Conservation (phyloP, 1,139 yeast genomes). For the Petasospora fabianii region DNA sequence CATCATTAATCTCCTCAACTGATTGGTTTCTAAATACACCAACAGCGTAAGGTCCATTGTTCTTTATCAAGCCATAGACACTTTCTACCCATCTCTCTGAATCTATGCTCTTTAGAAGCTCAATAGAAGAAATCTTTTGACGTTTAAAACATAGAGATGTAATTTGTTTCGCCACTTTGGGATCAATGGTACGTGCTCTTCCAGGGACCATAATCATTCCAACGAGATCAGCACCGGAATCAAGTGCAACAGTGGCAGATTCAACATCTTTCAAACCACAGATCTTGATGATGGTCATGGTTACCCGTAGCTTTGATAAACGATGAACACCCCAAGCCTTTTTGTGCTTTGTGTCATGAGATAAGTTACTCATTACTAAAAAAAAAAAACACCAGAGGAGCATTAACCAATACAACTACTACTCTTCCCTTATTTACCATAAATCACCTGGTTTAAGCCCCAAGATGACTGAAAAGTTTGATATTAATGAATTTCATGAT, state of each 20-base stretch:
- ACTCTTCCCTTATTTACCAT: too few species aligned
- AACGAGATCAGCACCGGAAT: slow-evolving; percentile 66
- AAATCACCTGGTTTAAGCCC: too few species aligned
- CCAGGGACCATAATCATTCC: slow-evolving; percentile 89
- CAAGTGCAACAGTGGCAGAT: slow-evolving; percentile 68
- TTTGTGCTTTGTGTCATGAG: too few species aligned
- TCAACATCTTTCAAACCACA: slow-evolving; percentile 74
- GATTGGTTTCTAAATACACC: slow-evolving; percentile 91
- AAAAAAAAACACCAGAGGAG: too few species aligned
- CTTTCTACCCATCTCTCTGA: slow-evolving; percentile 11
- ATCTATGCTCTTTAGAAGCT: slow-evolving; percentile 7
- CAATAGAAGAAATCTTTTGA: slow-evolving; percentile 12
- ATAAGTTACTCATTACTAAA: too few species aligned
- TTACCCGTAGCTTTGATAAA: too few species aligned
- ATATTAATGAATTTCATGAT: slow-evolving; percentile 10
- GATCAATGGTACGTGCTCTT: slow-evolving; percentile 65
- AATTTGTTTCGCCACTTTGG: slow-evolving; percentile 51
- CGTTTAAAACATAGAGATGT: slow-evolving; percentile 34
- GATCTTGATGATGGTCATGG: slow-evolving; percentile 48
- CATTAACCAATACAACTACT: too few species aligned
- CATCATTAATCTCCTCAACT: slow-evolving; percentile 50
- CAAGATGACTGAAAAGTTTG: too few species aligned
- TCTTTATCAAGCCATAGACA: slow-evolving; percentile 34
- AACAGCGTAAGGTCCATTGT: slow-evolving; percentile 68
- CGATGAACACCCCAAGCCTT: too few species aligned